Evolutionary conservation across 2,329 filamentous ascomycete genomes (phyloP).

Genomic region (Sordariomycetes sp.): DNA sequence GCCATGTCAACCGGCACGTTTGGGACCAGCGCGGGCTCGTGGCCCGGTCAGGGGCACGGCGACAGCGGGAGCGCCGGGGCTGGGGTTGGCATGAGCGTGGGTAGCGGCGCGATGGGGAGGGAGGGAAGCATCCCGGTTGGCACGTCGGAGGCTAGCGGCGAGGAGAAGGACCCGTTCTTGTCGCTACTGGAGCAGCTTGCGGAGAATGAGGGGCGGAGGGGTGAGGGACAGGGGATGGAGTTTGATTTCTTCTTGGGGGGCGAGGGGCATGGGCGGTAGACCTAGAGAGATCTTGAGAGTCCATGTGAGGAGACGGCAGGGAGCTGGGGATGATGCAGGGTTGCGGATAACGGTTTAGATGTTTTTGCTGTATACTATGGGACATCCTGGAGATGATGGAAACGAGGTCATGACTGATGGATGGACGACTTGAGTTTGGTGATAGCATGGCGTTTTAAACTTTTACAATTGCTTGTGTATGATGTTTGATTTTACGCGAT

Average conservation of each 20-base stretch:
- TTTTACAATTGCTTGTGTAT: no score
- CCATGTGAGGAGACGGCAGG: no score
- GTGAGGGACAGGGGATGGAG: conserved; percentile 26
- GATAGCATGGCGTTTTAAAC: no score
- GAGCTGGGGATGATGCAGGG: no score
- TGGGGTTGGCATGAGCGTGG: conserved; percentile 12
- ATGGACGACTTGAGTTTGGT: no score
- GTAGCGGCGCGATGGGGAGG: conserved; percentile 11
- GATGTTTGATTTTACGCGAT: no score
- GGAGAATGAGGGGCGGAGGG: conserved; percentile 59
- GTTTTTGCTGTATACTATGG: no score
- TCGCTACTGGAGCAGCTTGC: conserved; percentile 69
- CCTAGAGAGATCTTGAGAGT: no score
- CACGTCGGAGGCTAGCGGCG: conserved; percentile 15
- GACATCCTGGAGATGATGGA: no score
- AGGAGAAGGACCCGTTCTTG: conserved; percentile 72
- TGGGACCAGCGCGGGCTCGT: conserved; percentile 35
- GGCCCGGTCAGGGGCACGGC: conserved; percentile 22
- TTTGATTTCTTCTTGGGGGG: conserved; percentile 60
- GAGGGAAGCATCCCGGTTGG: neutral
- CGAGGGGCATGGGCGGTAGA: neutral
- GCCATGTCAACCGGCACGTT: conserved; percentile 38
- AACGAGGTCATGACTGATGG: no score
- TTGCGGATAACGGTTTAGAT: no score
- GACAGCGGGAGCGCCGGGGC: no score